Evolutionary conservation across 2,329 filamentous ascomycete genomes (phyloP), one percentile per base, ranked within the genome.

Genomic region (Aspergillus ustus): DNA sequence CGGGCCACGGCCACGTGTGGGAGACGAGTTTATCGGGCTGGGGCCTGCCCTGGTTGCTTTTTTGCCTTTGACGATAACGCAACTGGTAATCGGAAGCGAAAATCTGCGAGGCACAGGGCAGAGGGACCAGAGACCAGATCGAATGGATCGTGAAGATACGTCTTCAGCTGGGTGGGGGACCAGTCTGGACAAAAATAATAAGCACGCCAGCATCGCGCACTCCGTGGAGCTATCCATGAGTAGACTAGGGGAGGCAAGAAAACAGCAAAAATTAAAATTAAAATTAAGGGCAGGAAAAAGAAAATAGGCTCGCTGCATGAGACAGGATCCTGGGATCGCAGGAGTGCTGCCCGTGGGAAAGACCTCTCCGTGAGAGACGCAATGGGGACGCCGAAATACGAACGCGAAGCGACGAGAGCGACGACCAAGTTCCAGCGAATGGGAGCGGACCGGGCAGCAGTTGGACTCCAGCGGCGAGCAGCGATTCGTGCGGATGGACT

Each of bases 61-160:
- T 28, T 52, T 59, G 44, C 48, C 22, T 40, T 46, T 22, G 28
- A 48, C 43, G 19, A 52, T 44, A 50, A 44, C 52, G 7, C 48
- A 61, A 57, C 9, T 49, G 59, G 59, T 20, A 61, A 57, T 61
- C 43, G 44, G 37, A 61, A 61, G 59, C 59, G 59, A 61, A 43
- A 40, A 34, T 51, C 53, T 43, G 52, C 64, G 63, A 54, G 20
- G 50, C 34, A 57, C 61, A 64, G 53, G 52, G 52, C 43, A 29
- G 31, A 44, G 56, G 53, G 44, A 49, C 22, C 34, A 54, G 49
- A 50, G 40, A 58, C 25, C n/a, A 28, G 28, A 37, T 52, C 49
- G 40, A 48, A 52, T 53, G 19, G 43, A 50, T 54, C 44, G 43
- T 43, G 50, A 49, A 52, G 57, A 54, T 54, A 59, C 3, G 57